Conservation (phyloP, 2,329 filamentous ascomycete genomes). For the Blastomyces emzantsi region DNA sequence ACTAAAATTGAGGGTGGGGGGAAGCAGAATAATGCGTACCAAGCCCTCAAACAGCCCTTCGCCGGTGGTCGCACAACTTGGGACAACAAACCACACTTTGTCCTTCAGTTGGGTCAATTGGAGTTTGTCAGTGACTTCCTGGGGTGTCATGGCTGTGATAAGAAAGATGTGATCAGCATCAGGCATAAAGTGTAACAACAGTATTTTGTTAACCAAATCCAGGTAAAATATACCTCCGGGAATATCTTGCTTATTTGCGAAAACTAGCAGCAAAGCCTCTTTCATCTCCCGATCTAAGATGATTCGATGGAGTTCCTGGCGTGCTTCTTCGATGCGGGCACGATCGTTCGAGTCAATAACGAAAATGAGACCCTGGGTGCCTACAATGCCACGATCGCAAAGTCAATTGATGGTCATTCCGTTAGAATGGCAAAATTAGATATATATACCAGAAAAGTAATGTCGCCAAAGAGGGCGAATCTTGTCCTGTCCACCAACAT, state of each 20-base stretch:
- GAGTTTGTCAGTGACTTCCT: conserved; percentile 69
- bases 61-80: conserved; percentile 71
- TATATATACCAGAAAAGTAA: conserved; percentile 74
- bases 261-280: conserved; percentile 86
- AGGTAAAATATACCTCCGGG: conserved; percentile 53
- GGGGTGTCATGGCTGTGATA: conserved; percentile 60
- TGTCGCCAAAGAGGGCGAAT: conserved; percentile 95
- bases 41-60: conserved; percentile 74
- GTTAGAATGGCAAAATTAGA: conserved; percentile 7
- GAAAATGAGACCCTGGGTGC: conserved; percentile 96
- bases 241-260: conserved; percentile 99
- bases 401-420: not conserved
- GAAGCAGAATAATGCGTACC: conserved; percentile 35
- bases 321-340: conserved; percentile 83
- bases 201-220: conserved; percentile 3
- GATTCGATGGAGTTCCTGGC: conserved; percentile 89
- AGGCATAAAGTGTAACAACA: not conserved
- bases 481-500: conserved; percentile 98
- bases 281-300: conserved; percentile 98
- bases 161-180: not conserved
- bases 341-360: conserved; percentile 95
- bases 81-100: conserved; percentile 77
- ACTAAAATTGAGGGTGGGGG: not conserved
- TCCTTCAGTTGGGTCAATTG: conserved; percentile 70
- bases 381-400: conserved; percentile 36